phyloP scores from a whole-genome alignment of 179 eudicot species.

The Patellifolia procumbens region DNA sequence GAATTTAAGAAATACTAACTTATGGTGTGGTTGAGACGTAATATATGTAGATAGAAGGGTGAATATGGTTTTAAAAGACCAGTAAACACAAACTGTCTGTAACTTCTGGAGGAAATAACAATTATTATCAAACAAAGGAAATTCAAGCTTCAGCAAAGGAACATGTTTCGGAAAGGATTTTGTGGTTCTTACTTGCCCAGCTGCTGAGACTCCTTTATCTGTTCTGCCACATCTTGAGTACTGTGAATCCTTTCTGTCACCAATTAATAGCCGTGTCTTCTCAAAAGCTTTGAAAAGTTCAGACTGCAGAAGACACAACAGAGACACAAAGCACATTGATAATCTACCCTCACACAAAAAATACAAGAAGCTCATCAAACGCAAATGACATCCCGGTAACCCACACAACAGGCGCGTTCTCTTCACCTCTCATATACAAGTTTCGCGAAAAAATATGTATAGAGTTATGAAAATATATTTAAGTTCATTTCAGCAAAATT shows the following conservation, averaged over 20 bases:
- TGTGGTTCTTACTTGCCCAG: slow-evolving; percentile 70
- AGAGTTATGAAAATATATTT: no score
- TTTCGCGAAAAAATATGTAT: no score
- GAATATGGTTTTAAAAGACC: not conserved
- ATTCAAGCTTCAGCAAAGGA: slow-evolving; percentile 1
- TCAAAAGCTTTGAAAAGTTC: slow-evolving; percentile 84
- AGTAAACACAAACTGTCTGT: not conserved
- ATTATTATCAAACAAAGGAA: not conserved
- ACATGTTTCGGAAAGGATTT: not conserved
- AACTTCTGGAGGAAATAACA: not conserved
- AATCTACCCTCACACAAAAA: not conserved
- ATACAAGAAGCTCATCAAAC: not conserved
- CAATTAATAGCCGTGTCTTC: slow-evolving; percentile 63
- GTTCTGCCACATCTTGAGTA: slow-evolving; percentile 97
- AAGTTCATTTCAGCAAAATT: no score
- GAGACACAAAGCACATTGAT: slow-evolving; percentile 19
- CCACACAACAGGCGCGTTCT: no score
- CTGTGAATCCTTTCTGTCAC: slow-evolving; percentile 62
- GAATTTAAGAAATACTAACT: not conserved
- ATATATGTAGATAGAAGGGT: not conserved
- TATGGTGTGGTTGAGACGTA: not conserved
- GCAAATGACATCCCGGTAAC: not conserved
- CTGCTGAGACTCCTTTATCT: slow-evolving; percentile 93
- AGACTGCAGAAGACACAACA: slow-evolving; percentile 52
- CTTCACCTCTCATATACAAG: not conserved